Conservation (phyloP, 2,329 filamentous ascomycete genomes). For the Cladosporium sp. region DNA sequence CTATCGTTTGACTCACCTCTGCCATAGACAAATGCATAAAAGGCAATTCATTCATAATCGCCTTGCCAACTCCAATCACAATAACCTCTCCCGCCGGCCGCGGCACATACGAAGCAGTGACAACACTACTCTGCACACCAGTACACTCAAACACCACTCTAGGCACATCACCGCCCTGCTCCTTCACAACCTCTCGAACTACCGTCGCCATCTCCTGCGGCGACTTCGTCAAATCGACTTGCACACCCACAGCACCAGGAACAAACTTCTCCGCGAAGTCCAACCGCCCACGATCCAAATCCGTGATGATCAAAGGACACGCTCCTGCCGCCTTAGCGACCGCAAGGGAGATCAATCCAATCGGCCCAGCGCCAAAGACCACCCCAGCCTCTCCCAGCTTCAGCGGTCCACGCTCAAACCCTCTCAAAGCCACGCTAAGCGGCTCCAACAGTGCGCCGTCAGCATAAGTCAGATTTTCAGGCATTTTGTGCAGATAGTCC, state of each 20-base stretch:
- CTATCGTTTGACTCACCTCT: conserved; percentile 16
- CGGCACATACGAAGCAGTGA: conserved; percentile 26
- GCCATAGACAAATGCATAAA: conserved; percentile 35
- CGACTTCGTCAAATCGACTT: conserved; percentile 21
- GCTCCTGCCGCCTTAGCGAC: conserved; percentile 63
- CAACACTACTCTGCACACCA: conserved; percentile 32
- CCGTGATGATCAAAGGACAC: conserved; percentile 73
- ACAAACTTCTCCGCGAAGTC: conserved; percentile 71
- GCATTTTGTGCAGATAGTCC: conserved; percentile 88
- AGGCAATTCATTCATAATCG: conserved; percentile 32
- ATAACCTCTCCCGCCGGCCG: conserved; percentile 28
- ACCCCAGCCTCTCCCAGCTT: conserved; percentile 38
- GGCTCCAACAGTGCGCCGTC: conserved; percentile 84
- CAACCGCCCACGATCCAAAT: conserved; percentile 74
- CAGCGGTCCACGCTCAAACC: conserved; percentile 35
- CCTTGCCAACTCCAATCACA: conserved; percentile 34
- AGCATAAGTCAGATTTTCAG: conserved; percentile 67
- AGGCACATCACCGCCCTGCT: conserved; percentile 23
- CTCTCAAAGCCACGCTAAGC: conserved; percentile 45
- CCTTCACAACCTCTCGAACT: conserved; percentile 21
- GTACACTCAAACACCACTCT: conserved; percentile 33
- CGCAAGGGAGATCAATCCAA: conserved; percentile 56
- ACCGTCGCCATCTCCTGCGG: conserved; percentile 23
- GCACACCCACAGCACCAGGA: conserved; percentile 24
- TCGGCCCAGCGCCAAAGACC: conserved; percentile 61